phyloP scores from a whole-genome alignment of 345 rosid genomes.

The Turnera subulata region DNA sequence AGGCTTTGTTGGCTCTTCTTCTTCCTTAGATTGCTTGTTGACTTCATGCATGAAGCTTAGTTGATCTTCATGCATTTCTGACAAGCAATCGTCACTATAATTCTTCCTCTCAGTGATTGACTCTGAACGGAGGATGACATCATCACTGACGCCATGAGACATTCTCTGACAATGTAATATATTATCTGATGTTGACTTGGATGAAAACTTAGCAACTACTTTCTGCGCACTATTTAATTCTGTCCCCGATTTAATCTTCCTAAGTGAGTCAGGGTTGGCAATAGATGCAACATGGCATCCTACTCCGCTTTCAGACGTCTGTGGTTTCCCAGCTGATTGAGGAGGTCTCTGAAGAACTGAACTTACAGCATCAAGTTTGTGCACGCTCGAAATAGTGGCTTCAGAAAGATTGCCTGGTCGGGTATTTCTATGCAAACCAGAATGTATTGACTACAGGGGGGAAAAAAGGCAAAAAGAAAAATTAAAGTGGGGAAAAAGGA shows the following conservation, averaged over 20 bases:
- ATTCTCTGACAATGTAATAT: constrained; percentile 25
- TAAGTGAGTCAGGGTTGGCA: constrained; percentile 17
- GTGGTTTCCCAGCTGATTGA: constrained; percentile 20
- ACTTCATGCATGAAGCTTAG: constrained; percentile 11
- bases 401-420: constrained; percentile 27
- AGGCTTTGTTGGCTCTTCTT: constrained; percentile 22
- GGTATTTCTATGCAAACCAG: constrained; percentile 31
- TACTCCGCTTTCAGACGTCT: constrained; percentile 14
- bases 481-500: constrained; percentile 9
- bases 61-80: constrained; percentile 12
- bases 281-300: constrained; percentile 26
- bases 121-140: constrained; percentile 20
- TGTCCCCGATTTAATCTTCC: constrained; percentile 26
- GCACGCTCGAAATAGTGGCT: constrained; percentile 30
- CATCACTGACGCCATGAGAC: constrained; percentile 20
- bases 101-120: constrained; percentile 5
- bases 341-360: constrained; percentile 30
- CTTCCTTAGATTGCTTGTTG: constrained; percentile 11
- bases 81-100: constrained; percentile 8
- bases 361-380: constrained; percentile 27
- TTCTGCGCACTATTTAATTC: constrained; percentile 17
- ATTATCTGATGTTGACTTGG: constrained; percentile 23
- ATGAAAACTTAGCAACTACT: constrained; percentile 20
- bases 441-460: constrained; percentile 68
- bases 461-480: constrained; percentile 18